Conservation (phyloP, 2,329 filamentous ascomycete species). For the Xylaria multiplex region DNA sequence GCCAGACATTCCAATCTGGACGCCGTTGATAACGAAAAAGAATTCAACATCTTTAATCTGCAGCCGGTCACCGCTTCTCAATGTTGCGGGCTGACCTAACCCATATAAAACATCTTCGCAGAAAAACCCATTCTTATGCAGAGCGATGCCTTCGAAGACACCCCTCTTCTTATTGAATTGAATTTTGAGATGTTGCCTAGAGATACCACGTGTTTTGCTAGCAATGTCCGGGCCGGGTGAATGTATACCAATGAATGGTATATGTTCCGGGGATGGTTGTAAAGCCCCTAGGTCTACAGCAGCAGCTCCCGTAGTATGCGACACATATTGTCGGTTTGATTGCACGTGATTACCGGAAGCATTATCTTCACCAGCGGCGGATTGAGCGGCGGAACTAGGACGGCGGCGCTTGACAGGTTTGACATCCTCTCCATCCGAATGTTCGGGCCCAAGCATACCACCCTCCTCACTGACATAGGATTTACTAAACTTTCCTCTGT, state of each 20-base stretch:
- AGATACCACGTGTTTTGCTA: conserved; percentile 75
- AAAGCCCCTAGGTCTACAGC: conserved; percentile 69
- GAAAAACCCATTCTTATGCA: conserved; percentile 75
- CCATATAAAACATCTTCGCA: conserved; percentile 68
- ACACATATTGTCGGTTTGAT: conserved; percentile 68
- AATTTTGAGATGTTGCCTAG: conserved; percentile 77
- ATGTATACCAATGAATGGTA: conserved; percentile 77
- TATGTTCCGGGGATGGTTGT: conserved; percentile 68
- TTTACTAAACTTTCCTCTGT: conserved; percentile 67
- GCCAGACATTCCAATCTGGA: conserved; percentile 66
- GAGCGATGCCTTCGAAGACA: conserved; percentile 71
- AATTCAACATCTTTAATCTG: conserved; percentile 78
- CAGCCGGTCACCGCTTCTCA: conserved; percentile 73
- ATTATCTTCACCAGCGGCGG: conserved; percentile 56
- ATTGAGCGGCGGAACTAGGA: conserved; percentile 55
- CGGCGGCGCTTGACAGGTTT: conserved; percentile 59
- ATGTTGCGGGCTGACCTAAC: conserved; percentile 61
- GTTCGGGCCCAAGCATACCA: conserved; percentile 71
- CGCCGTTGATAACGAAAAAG: conserved; percentile 73
- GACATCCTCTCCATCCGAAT: conserved; percentile 63
- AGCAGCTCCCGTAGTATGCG: conserved; percentile 67
- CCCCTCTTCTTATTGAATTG: conserved; percentile 71
- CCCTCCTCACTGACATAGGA: conserved; percentile 76
- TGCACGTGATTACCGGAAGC: conserved; percentile 57
- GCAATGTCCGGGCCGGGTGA: conserved; percentile 71